Evolutionary conservation across 306 rosid genomes (phyloP), one percentile per base, ranked within the genome.

Genomic region (Alnus glutinosa): DNA sequence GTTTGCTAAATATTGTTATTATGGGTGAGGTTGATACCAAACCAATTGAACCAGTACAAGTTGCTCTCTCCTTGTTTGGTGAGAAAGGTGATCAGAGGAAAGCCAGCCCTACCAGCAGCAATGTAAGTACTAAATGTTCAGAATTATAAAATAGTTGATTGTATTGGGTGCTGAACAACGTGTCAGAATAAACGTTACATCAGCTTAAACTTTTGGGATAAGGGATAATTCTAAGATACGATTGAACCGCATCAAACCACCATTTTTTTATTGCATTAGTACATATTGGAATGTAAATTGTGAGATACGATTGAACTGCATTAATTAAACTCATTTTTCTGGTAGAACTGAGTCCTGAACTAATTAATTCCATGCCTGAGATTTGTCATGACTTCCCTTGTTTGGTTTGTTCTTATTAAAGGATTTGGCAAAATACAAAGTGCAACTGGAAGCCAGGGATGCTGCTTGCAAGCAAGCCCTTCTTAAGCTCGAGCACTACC

Each of bases 1-100:
- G 14, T 7, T 34, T 52, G 66, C 57, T 79, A 68, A 49, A 66
- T 66, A 75, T 79, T 58, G 49, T 86, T 74, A 85, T 30, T 54
- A 87, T 87, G 93, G 93, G 89, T 52, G 97, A 88, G 86, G 82
- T 91, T 74, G 97, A 94, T 86, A 90, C 92, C 68, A 90, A 89
- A 75, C 86, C 97, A 18, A 92, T 90, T 80, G 94, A 94, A 82
- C 75, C 97, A 1, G 98, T 94, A 47, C 89, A 73, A 85, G 77
- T 80, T 63, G 89, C 94, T 5, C 82, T 90, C 71, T 87, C 84
- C 36, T 77, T 94, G 80, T 90, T 90, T 75, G 97, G 85, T 73
- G 93, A 90, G 70, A 92, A 77, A 78, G 66, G 69, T 23, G 92
- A 92, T 82, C 84, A 79, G 39, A 80, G 81, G 77, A 92, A 86